Percentiles rank a stretch among this genome's conserved stretches.
phyloP scores from a whole-genome alignment of 2,329 filamentous ascomycete genomes.

The Alternaria infectoria region DNA sequence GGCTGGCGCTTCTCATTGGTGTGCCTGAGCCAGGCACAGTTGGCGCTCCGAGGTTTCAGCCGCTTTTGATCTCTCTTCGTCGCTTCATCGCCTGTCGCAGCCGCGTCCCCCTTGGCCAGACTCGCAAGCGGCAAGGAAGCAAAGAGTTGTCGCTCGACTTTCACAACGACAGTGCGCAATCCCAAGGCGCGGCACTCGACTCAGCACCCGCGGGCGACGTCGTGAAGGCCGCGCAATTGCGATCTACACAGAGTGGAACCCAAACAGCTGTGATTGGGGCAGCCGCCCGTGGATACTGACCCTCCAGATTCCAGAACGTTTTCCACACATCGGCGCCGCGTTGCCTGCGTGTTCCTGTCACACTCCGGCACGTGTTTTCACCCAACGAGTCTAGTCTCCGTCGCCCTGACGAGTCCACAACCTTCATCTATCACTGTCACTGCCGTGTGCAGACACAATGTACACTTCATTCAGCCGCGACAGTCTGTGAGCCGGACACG shows the following conservation, averaged over 20 bases:
- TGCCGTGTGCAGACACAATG: slow-evolving; percentile 6
- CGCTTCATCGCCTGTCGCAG: slow-evolving; percentile 24
- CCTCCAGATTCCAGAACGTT: slow-evolving; percentile 32
- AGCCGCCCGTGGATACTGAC: slow-evolving; percentile 17
- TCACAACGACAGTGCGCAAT: slow-evolving; percentile 3
- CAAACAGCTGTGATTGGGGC: slow-evolving; percentile 19
- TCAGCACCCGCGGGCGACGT: slow-evolving; percentile 1
- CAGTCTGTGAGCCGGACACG: neutral
- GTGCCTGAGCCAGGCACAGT: slow-evolving; percentile 38
- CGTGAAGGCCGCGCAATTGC: slow-evolving; percentile 37
- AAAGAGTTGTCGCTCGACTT: slow-evolving; percentile 10
- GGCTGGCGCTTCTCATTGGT: slow-evolving; percentile 30
- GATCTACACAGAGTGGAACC: slow-evolving; percentile 33
- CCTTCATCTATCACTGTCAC: slow-evolving; percentile 7
- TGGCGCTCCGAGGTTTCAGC: slow-evolving; percentile 24
- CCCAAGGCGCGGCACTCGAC: neutral
- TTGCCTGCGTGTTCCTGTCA: slow-evolving; percentile 14
- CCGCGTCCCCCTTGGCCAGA: slow-evolving; percentile 21
- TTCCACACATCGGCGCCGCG: slow-evolving; percentile 19
- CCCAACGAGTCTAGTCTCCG: slow-evolving; percentile 20
- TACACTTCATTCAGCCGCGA: slow-evolving; percentile 2
- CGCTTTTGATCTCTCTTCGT: slow-evolving; percentile 1
- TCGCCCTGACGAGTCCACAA: neutral
- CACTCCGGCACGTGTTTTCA: slow-evolving; percentile 19
- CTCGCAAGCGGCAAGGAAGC: slow-evolving; percentile 19